Evolutionary conservation across 768 basidiomycete species (phyloP), one percentile per base, ranked within the genome.

Genomic region (Tulasnella sp.): DNA sequence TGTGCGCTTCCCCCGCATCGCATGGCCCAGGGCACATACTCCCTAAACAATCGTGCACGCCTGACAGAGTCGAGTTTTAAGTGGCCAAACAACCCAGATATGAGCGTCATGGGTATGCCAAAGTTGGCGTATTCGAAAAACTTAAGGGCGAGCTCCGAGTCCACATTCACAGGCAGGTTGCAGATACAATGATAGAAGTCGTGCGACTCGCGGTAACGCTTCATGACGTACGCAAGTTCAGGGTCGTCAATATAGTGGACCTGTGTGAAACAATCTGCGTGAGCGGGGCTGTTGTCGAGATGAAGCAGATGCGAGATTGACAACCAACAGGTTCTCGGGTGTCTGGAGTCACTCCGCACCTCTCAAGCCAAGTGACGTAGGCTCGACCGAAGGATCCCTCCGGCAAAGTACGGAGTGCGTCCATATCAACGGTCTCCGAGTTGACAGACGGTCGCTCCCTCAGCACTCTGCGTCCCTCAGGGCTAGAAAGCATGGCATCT

Each of bases 191-290:
- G 96, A 68, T 97, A 96, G 65, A 98, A 85, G 72, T 99, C 94
- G 71, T 99, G 96, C 63, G 87, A 94, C 73, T 99, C 93, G 24
- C 94, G 85, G 70, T 98, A 99, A 52, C 94, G 85, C 65, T 93
- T 90, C 87, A 99, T 91, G 57, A 98, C 88, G 70, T 96, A 98
- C 24, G 96, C 96, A 10, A 96, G 80, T 66, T 96, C 93, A 1
- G 92, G 92, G 66, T 97, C 91, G 67, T 87, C 81, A 59, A 98
- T 85, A 67, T 97, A 98, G 64, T 85, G 88, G 4, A 96, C 93
- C 93, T 97, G 59, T 7, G 30, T 8, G 21, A 9, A 38, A 25
- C 5, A 15, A 15, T 38, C 15, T 15, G 34, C 34, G 34, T 38
- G 5, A 15, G 15, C 7, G 34, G 61, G 55, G n/a, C n/a, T n/a